These are phyloP conservation scores for Starmerella kuoi DNA, from an alignment of 805 yeast genomes.

Conservation along the genomic window DNA sequence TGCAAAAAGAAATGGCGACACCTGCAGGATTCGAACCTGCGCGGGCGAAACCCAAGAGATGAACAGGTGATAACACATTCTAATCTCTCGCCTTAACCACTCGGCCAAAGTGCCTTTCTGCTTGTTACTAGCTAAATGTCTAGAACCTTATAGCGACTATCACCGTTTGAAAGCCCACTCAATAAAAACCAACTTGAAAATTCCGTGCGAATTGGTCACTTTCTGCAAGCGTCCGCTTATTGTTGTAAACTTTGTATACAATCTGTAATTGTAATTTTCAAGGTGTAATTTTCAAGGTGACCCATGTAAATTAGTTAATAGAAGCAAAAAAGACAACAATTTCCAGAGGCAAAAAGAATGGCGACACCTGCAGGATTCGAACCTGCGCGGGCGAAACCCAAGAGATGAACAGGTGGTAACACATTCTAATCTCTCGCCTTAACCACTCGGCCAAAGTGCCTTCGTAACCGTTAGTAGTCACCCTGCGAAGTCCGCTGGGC, in stretches of 20 bases:
- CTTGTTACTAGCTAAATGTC: background rate
- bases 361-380: constrained; percentile 29
- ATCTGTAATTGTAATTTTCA: too few relatives aligned
- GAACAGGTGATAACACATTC: constrained; percentile 20
- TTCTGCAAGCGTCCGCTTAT: too few relatives aligned
- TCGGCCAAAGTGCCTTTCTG: constrained; percentile 22
- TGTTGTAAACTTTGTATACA: too few relatives aligned
- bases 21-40: constrained; percentile 30
- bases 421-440: constrained; percentile 16
- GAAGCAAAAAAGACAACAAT: too few relatives aligned
- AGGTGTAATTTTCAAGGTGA: too few relatives aligned
- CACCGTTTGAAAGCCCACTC: background rate
- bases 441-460: constrained; percentile 23
- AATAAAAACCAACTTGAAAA: too few relatives aligned
- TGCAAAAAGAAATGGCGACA: constrained; percentile 22
- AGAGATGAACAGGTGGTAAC: constrained; percentile 19
- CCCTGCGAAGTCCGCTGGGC: too few relatives aligned
- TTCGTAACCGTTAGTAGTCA: too few relatives aligned
- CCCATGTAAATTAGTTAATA: too few relatives aligned
- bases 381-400: constrained; percentile 29
- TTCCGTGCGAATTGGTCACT: too few relatives aligned
- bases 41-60: constrained; percentile 28
- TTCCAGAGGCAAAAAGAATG: constrained; percentile 8
- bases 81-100: constrained; percentile 24
- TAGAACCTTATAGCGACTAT: too few relatives aligned